Conservation (phyloP, 2,329 filamentous ascomycete species). For the Dactylellina haptotyla region DNA sequence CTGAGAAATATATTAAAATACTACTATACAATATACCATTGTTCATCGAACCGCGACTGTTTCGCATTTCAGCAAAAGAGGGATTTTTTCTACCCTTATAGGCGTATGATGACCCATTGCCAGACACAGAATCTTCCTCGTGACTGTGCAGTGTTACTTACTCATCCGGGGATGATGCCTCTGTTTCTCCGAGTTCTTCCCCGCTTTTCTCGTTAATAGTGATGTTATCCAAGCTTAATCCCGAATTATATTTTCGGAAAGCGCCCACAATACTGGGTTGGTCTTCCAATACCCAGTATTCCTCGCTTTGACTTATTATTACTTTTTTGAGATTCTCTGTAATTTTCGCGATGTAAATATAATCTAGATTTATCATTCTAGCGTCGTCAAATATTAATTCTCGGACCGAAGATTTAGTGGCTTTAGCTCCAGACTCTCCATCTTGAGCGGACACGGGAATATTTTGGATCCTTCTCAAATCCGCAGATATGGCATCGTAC, state of each 20-base stretch:
- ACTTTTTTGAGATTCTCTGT: background rate
- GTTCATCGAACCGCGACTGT: no score
- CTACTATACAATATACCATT: no score
- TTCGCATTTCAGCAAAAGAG: no score
- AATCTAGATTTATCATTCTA: slow-evolving; percentile 10
- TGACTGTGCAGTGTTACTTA: no score
- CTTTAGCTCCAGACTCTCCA: background rate
- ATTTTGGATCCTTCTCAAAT: background rate
- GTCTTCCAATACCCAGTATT: background rate
- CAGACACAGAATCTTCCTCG: no score
- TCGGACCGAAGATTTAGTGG: no score
- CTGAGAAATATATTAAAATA: background rate
- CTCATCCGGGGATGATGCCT: no score
- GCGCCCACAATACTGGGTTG: background rate
- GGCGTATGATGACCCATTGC: no score
- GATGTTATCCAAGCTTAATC: background rate
- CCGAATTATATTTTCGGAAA: background rate
- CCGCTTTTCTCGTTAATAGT: background rate
- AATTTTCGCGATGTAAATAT: background rate
- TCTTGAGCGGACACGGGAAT: no score
- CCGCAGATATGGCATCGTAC: background rate
- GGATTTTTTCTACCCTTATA: no score
- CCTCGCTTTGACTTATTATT: background rate
- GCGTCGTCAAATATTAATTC: background rate
- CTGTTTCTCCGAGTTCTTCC: background rate